Evolutionary conservation across 192 early-diverging fungal species (phyloP).

Genomic region (Chytriomyces sp.): DNA sequence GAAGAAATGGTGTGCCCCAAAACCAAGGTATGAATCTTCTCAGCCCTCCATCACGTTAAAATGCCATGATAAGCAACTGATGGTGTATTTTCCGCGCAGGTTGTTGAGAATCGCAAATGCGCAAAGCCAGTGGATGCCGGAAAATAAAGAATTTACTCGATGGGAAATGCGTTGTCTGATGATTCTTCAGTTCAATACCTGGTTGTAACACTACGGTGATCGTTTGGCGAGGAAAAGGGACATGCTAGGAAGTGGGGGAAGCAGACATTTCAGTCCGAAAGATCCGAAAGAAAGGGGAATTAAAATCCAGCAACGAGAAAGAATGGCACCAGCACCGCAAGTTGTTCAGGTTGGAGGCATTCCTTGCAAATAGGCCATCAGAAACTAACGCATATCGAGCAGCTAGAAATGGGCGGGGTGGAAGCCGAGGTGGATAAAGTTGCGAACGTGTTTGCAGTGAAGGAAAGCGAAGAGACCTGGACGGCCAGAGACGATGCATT

Average conservation of each 20-base stretch:
- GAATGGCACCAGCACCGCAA: background rate
- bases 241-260: background rate
- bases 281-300: background rate
- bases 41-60: background rate
- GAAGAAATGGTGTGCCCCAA: slow-evolving; percentile 97
- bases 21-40: slow-evolving; percentile 61
- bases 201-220: background rate
- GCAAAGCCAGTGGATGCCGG: slow-evolving; percentile 72
- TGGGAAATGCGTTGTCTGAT: too few relatives aligned
- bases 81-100: slow-evolving; percentile 18
- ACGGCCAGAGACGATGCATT: slow-evolving; percentile 64
- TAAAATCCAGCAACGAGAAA: background rate
- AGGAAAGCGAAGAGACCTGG: slow-evolving; percentile 79
- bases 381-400: background rate
- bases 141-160: too few relatives aligned
- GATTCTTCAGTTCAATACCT: too few relatives aligned
- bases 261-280: background rate
- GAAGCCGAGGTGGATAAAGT: slow-evolving; percentile 13
- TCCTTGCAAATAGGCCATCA: background rate
- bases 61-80: background rate
- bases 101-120: slow-evolving; percentile 89
- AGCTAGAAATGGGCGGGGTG: slow-evolving; percentile 1
- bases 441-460: slow-evolving; percentile 47
- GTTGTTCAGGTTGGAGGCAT: background rate
- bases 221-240: background rate